Base-by-base conservation (phyloP, 1,284 basidiomycete species). In the Fistulinella cinereoalba region DNA sequence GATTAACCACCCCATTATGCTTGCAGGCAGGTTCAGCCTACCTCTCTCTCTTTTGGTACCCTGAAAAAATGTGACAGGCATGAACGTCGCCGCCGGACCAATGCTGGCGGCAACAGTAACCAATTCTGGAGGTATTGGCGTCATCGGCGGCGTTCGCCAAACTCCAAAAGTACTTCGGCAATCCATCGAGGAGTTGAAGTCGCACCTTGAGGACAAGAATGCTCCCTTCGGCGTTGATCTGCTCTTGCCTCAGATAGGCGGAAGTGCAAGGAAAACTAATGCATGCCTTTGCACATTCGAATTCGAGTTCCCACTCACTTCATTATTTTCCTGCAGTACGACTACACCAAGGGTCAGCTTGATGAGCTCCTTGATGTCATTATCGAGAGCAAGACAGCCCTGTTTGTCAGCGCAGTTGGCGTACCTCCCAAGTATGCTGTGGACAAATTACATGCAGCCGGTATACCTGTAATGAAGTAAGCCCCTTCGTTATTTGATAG, bases 371-470 rank as follows among this genome's bases (percentile, higher is more conserved):
- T 88, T 39, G 82, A 90, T 50, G 81, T 93, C 41, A 87, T 94
- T 53, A 88, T 93, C 60, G 75, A 80, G 56, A 80, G 80, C 62
- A 83, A 82, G 52, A 83, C 85, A 0, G 74, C 83, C 25, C 71
- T 94, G 28, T 94, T 94, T 55, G 89, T 94, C 10, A 90, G 85
- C 52, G 91, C 88, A 7, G 76, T 90, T 21, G 91, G 91, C 44
- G 88, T 94, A 2, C 91, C 92, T 10, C 88, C 91, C 1, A 89
- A 82, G 60, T 79, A 82, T 60, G 85, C 80, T 38, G 88, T 94
- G 7, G 87, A 92, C 52, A 84, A 80, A 61, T 72, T 93, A 4
- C 91, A 94, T 64, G 75, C 79, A 37, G 86, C 85, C 28, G 82
- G 84, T 3, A 89, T 93, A 49, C 69, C 80, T 1, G 83, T 92